Percentiles rank a stretch among this genome's conserved stretches.
Evolutionary conservation across 1,284 basidiomycete species (phyloP).

Genomic region (Vanrija humicola): DNA sequence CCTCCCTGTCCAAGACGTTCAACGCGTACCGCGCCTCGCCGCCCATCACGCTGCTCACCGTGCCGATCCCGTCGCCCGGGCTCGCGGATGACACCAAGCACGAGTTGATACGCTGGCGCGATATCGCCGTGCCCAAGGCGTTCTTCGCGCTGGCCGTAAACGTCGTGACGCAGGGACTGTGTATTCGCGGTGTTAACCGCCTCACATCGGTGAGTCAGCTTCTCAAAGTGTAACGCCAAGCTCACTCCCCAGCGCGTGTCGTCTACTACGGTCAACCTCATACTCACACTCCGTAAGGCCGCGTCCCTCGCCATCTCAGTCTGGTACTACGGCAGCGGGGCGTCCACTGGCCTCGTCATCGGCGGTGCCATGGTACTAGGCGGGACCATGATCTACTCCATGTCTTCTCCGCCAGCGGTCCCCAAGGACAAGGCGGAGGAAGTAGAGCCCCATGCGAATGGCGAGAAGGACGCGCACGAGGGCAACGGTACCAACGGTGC

Average conservation of each 20-base stretch:
- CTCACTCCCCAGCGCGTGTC: constrained; percentile 55
- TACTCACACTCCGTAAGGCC: constrained; percentile 86
- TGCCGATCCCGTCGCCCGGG: constrained; percentile 24
- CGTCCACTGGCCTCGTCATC: constrained; percentile 33
- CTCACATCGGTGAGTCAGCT: constrained; percentile 57
- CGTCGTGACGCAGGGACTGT: constrained; percentile 78
- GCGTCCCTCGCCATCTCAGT: constrained; percentile 66
- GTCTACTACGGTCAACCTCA: constrained; percentile 77
- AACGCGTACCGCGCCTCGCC: constrained; percentile 35
- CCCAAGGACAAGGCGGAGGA: constrained; percentile 1
- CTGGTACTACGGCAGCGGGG: constrained; percentile 43
- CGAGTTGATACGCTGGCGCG: constrained; percentile 7
- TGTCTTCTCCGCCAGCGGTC: constrained; percentile 12
- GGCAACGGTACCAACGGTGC: neutral
- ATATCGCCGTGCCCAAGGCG: constrained; percentile 57
- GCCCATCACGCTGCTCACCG: constrained; percentile 28
- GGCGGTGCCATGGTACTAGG: constrained; percentile 46
- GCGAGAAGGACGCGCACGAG: neutral
- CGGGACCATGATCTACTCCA: constrained; percentile 29
- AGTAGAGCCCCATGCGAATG: neutral
- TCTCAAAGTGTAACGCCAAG: constrained; percentile 48
- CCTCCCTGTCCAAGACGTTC: constrained; percentile 55
- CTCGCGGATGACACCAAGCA: constrained; percentile 5
- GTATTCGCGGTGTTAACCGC: constrained; percentile 84
- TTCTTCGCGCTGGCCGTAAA: constrained; percentile 67